Evolutionary conservation across 2,329 filamentous ascomycete species (phyloP), one percentile per base, ranked within the genome.

Genomic region (Aspergillus transmontanensis): DNA sequence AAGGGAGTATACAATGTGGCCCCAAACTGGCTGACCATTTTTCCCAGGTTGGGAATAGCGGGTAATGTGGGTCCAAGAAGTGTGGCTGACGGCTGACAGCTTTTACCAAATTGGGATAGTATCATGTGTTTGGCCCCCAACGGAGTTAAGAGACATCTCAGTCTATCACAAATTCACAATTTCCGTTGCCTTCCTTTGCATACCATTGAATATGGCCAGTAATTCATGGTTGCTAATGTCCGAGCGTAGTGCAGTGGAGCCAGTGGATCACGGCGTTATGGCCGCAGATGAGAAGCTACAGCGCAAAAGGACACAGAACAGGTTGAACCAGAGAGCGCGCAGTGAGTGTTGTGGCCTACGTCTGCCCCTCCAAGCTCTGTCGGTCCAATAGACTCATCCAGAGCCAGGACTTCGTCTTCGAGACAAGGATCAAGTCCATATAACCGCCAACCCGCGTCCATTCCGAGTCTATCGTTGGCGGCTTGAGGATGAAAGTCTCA

Each of bases 241-340:
- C 46, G 21, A 46, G 4, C 10, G 21, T 26, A 14, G 23, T 14
- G 14, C 11, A 14, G 32, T 55, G 16, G 36, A 19, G 6, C 16
- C 14, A 6, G 36, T 39, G 16, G 36, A 6, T 39, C 36, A 19
- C 36, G 16, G n/a, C 46, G 32, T 28, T 19, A 21, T 26, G 19
- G 30, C 30, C 9, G 43, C 6, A 2, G 50, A 55, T 30, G 65
- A 65, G 11, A 63, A 46, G 39, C 58, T 36, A 30, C 51, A 58
- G 23, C 61, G 65, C 3, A 67, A 63, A 61, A 65, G 34, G 28
- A 28, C 59, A 41, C 66, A 67, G 30, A 68, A 68, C 26, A 54
- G 63, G 28, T 19, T 61, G 19, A 68, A 68, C 32, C 66, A 68
- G 51, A 58, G 65, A 58, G 66, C 64, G 1, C 66, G 58, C 51